These are phyloP conservation scores for Oryza australiensis DNA, from an alignment of 176 grass and related monocot species.

Conservation along the genomic window DNA sequence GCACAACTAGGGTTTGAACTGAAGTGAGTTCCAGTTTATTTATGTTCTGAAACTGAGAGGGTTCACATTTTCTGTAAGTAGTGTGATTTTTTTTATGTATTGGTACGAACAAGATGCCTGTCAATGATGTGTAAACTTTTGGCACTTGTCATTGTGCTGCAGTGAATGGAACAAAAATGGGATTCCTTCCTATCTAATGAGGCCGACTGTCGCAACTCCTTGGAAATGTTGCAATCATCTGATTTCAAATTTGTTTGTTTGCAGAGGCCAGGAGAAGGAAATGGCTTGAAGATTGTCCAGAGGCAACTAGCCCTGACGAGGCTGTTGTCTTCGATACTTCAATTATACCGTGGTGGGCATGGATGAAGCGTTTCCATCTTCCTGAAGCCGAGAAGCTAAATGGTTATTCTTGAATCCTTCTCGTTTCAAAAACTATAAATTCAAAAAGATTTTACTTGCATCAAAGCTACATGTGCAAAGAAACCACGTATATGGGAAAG, in stretches of 20 bases:
- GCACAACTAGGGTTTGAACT: background rate
- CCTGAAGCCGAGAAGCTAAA: conserved; percentile 95
- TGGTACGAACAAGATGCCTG: background rate
- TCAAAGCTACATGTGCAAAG: background rate
- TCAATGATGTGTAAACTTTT: background rate
- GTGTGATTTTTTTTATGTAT: background rate
- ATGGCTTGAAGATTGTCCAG: conserved; percentile 92
- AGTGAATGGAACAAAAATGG: background rate
- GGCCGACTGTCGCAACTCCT: background rate
- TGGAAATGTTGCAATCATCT: conserved; percentile 17
- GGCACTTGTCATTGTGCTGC: conserved; percentile 29
- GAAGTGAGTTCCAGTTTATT: background rate
- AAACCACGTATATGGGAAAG: background rate
- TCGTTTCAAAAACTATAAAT: background rate
- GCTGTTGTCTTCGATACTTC: conserved; percentile 74
- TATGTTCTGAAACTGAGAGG: background rate
- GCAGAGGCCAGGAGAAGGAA: conserved; percentile 90
- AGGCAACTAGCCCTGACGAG: conserved; percentile 58
- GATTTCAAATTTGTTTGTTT: conserved; percentile 41
- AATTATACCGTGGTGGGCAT: conserved; percentile 88
- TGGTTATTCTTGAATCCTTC: conserved; percentile 43
- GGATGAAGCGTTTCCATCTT: conserved; percentile 88
- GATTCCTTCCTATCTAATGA: background rate
- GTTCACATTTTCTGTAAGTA: background rate
- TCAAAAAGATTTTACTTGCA: background rate